Base-by-base conservation (phyloP, 805 yeast species). In the Wickerhamiella hasegawae region DNA sequence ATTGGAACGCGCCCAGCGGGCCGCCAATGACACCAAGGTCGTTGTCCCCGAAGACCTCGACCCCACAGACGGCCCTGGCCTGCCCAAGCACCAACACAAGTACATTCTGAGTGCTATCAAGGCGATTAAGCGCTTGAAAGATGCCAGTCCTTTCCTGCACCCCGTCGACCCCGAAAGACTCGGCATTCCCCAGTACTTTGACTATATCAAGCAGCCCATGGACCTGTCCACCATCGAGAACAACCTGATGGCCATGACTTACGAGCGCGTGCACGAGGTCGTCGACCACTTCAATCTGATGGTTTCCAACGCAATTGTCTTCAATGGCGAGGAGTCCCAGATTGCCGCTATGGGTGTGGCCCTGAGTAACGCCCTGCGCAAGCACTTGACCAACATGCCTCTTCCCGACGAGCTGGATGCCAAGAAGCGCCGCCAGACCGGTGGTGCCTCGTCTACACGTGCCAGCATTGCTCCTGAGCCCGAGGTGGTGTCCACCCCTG, bases 261-360 rank as follows among this genome's bases (percentile, higher is more conserved):
- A 85, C 57, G 77, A 68, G 43, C 65, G 68, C 4, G 75, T 84
- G 9, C 68, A 68, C 43, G 73, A 74, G 43, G 69, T 85, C 28
- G 69, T 67, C 17, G 76, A 68, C 4, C 96, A 85, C 58, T 79
- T 84, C 59, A 75, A 80, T 48, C 61, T 80, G 43, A 82, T 90
- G 75, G 87, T 90, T 11, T 55, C 58, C 15, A 90, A 90, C 61
- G 83, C 96, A 59, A 62, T 66, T 31, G 67, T 67, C 33, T 90
- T 87, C 55, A 90, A 90, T 53, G 98, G 98, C 25, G 74, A 71
- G 38, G 73, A 72, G 27, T 68, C 94, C 2, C 71, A 73, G 15
- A 85, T 90, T 44, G 71, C 96, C 2, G 80, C 77, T 53, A 87
- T 90, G 96, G 97, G 82, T 17, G 70, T 76, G 49, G 81, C 78